Conservation (phyloP, 768 basidiomycete species). For the Leccinum obscurum region DNA sequence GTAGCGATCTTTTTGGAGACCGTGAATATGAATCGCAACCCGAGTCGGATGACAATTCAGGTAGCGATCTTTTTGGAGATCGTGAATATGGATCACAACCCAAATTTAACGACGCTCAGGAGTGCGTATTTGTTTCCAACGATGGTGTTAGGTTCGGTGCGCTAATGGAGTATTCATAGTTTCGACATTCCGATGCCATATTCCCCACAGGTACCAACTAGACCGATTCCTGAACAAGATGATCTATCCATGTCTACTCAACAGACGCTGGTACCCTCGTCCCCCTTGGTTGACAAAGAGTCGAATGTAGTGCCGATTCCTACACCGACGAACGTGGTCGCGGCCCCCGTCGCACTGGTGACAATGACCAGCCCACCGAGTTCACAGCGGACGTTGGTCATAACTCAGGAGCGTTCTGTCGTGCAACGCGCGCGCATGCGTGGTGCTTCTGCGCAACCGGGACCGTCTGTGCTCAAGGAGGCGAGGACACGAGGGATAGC, state of each 20-base stretch:
- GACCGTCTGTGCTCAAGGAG: slow-evolving; percentile 5
- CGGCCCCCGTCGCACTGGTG: not conserved
- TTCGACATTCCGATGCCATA: not conserved
- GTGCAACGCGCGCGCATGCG: slow-evolving; percentile 7
- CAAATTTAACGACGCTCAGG: not conserved
- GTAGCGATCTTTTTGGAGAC: slow-evolving; percentile 26
- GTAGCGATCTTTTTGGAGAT: slow-evolving; percentile 26
- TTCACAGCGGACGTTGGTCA: slow-evolving; percentile 12
- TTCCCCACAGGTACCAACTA: not conserved
- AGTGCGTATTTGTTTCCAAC: slow-evolving; percentile 13
- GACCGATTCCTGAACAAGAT: not conserved
- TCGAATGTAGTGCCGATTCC: not conserved
- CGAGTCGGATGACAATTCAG: slow-evolving; percentile 6
- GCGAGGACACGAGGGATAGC: not conserved
- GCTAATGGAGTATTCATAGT: slow-evolving; percentile 10
- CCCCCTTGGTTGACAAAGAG: slow-evolving; percentile 7
- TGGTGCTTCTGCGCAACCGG: slow-evolving; percentile 17
- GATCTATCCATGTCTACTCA: slow-evolving; percentile 25
- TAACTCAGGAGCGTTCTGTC: slow-evolving; percentile 1
- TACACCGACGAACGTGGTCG: not conserved
- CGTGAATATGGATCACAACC: not conserved
- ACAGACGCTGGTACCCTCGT: slow-evolving; percentile 26
- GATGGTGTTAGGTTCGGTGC: not conserved
- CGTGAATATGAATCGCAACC: not conserved
- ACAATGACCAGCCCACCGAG: slow-evolving; percentile 4